Percentiles rank a stretch among this genome's conserved stretches.
These are phyloP conservation scores for Globisporangium radiosum DNA, from an alignment of 352 stramenopile genomes.

Conservation along the genomic window DNA sequence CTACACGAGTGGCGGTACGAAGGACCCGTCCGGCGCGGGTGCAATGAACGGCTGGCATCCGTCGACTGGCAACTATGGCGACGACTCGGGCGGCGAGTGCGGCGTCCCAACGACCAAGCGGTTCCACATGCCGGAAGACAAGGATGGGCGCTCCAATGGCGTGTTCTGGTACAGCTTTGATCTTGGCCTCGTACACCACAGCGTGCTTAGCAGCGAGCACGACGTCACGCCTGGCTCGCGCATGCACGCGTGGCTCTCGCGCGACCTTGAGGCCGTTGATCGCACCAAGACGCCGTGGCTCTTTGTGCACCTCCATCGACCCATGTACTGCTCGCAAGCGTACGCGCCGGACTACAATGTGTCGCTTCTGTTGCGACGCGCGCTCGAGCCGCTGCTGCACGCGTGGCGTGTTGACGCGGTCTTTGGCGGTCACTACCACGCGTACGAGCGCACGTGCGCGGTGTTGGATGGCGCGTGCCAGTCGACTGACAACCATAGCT, in stretches of 20 bases:
- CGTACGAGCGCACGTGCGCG: constrained; percentile 88
- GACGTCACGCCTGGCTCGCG: constrained; percentile 72
- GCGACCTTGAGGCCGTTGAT: constrained; percentile 79
- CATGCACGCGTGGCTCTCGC: constrained; percentile 87
- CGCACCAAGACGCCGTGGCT: constrained; percentile 87
- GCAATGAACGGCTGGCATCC: constrained; percentile 48
- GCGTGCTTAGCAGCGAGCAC: constrained; percentile 90
- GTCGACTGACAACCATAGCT: constrained; percentile 24
- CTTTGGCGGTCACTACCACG: constrained; percentile 89
- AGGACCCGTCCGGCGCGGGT: constrained; percentile 49
- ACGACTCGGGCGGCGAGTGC: constrained; percentile 68
- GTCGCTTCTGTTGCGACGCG: constrained; percentile 65
- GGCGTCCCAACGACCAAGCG: constrained; percentile 74
- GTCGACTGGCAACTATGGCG: constrained; percentile 60
- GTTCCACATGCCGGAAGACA: constrained; percentile 54
- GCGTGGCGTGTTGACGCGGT: constrained; percentile 87
- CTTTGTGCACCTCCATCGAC: constrained; percentile 86
- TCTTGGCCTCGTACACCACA: constrained; percentile 83
- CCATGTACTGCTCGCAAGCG: constrained; percentile 85
- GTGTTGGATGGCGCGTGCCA: constrained; percentile 73
- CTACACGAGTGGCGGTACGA: constrained; percentile 30
- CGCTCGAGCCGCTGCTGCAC: constrained; percentile 87
- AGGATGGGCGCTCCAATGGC: constrained; percentile 25
- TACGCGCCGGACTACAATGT: constrained; percentile 56
- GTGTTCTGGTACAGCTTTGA: constrained; percentile 90